Evolutionary conservation across 164 flowering plant species (phyloP).

Genomic region (Chimonanthus salicifolius): DNA sequence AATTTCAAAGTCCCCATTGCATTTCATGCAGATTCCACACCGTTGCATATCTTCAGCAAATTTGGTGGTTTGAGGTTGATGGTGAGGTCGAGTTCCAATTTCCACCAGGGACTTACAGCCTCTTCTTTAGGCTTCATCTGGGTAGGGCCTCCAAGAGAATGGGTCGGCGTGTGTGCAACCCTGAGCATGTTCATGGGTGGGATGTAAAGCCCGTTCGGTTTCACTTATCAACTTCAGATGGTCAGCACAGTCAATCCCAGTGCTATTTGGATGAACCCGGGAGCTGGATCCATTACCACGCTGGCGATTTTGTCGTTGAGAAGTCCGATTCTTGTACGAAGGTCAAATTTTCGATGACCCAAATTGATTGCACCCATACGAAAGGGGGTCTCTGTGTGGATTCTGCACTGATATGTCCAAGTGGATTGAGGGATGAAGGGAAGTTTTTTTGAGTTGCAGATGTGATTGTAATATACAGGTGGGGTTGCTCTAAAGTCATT

Average conservation of each 20-base stretch:
- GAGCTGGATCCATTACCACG: constrained; percentile 60
- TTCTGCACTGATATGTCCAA: constrained; percentile 55
- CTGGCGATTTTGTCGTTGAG: constrained; percentile 63
- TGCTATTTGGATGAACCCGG: constrained; percentile 60
- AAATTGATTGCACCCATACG: constrained; percentile 90
- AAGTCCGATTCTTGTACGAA: constrained; percentile 30
- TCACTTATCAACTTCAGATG: constrained; percentile 59
- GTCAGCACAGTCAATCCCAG: constrained; percentile 45
- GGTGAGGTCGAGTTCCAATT: constrained; percentile 73
- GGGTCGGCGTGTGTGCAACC: constrained; percentile 58
- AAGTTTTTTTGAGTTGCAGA: constrained; percentile 5
- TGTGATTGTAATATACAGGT: neutral
- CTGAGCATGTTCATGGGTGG: constrained; percentile 80
- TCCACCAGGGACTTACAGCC: constrained; percentile 69
- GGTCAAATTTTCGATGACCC: constrained; percentile 72
- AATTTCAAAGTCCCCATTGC: too few species aligned
- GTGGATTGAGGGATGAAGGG: constrained; percentile 23
- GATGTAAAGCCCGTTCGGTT: constrained; percentile 66
- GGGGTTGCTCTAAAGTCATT: neutral
- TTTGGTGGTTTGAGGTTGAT: constrained; percentile 81
- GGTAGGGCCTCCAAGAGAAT: constrained; percentile 58
- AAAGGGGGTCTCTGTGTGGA: constrained; percentile 92
- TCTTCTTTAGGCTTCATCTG: constrained; percentile 66
- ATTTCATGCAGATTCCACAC: constrained; percentile 44
- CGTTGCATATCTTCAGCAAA: constrained; percentile 81